Conservation (phyloP, 2,329 filamentous ascomycete genomes). For the Talaromyces atroroseus region DNA sequence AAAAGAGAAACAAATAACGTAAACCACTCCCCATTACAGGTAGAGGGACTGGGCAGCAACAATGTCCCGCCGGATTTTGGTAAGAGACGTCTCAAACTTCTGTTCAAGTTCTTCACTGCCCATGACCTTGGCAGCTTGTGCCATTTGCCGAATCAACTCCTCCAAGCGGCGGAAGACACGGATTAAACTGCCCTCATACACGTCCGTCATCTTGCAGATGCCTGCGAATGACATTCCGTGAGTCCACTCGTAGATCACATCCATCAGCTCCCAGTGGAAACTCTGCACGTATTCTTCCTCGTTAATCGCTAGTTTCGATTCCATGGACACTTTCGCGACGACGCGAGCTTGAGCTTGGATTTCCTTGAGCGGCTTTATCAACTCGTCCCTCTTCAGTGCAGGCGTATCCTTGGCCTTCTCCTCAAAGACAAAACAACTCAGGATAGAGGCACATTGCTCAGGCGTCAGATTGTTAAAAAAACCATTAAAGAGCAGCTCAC, state of each 20-base stretch:
- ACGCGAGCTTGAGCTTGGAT: slow-evolving; percentile 81
- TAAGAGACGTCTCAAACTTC: slow-evolving; percentile 83
- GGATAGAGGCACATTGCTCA: slow-evolving; percentile 76
- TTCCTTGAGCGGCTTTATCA: slow-evolving; percentile 78
- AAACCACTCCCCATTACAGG: slow-evolving; percentile 50
- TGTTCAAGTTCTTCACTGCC: slow-evolving; percentile 87
- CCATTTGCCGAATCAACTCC: slow-evolving; percentile 90
- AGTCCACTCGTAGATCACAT: slow-evolving; percentile 88
- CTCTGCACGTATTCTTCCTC: slow-evolving; percentile 88
- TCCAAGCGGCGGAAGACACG: slow-evolving; percentile 93
- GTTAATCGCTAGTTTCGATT: slow-evolving; percentile 89
- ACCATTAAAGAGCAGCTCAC: slow-evolving; percentile 88
- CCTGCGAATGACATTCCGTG: slow-evolving; percentile 84
- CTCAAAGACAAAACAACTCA: slow-evolving; percentile 96
- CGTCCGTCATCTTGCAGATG: slow-evolving; percentile 99
- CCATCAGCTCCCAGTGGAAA: slow-evolving; percentile 95
- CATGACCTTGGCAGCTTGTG: slow-evolving; percentile 95
- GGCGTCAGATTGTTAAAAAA: slow-evolving; percentile 96
- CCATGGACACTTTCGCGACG: slow-evolving; percentile 87
- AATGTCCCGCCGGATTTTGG: slow-evolving; percentile 85
- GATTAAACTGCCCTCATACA: slow-evolving; percentile 94
- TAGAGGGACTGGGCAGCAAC: slow-evolving; percentile 93
- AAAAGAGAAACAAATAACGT: slow-evolving; percentile 12
- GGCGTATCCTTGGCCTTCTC: slow-evolving; percentile 79
- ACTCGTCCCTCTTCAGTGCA: slow-evolving; percentile 65